A percentile compares a stretch with the other conserved stretches of the same genome.
Evolutionary conservation across 1,284 basidiomycete species (phyloP).

Genomic region (Trichosporon coremiiforme): DNA sequence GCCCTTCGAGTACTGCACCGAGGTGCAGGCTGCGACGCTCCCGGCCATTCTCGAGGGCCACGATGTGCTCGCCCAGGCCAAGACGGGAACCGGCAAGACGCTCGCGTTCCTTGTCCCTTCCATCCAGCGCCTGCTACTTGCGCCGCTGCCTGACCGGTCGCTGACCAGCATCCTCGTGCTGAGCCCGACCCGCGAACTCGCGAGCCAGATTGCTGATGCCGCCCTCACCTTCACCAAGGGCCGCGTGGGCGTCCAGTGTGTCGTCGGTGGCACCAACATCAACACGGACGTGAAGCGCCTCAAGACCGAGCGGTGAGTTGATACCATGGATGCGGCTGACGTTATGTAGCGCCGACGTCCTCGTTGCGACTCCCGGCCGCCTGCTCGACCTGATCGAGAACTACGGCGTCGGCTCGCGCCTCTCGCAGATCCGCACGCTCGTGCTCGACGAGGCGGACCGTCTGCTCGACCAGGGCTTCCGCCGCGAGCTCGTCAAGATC

Average conservation of each 20-base stretch:
- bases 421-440: conserved; percentile 49
- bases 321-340: conserved; percentile 22
- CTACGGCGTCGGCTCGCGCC: conserved; percentile 43
- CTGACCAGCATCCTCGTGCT: conserved; percentile 55
- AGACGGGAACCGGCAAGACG: conserved; percentile 62
- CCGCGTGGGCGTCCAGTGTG: conserved; percentile 50
- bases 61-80: conserved; percentile 61
- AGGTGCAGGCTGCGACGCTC: conserved; percentile 59
- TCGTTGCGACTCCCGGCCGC: conserved; percentile 60
- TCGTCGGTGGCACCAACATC: conserved; percentile 59
- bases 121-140: conserved; percentile 54
- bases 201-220: conserved; percentile 53
- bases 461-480: conserved; percentile 56
- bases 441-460: conserved; percentile 61
- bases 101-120: conserved; percentile 61
- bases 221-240: conserved; percentile 35
- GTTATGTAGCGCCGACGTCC: conserved; percentile 49
- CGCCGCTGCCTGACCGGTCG: conserved; percentile 30
- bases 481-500: conserved; percentile 48
- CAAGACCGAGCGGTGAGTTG: conserved; percentile 39
- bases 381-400: conserved; percentile 59
- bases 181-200: conserved; percentile 60
- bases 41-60: conserved; percentile 55
- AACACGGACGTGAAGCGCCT: conserved; percentile 53
- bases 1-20: conserved; percentile 55